phyloP scores from a whole-genome alignment of 805 yeast species.

The Candida ponderosae region DNA sequence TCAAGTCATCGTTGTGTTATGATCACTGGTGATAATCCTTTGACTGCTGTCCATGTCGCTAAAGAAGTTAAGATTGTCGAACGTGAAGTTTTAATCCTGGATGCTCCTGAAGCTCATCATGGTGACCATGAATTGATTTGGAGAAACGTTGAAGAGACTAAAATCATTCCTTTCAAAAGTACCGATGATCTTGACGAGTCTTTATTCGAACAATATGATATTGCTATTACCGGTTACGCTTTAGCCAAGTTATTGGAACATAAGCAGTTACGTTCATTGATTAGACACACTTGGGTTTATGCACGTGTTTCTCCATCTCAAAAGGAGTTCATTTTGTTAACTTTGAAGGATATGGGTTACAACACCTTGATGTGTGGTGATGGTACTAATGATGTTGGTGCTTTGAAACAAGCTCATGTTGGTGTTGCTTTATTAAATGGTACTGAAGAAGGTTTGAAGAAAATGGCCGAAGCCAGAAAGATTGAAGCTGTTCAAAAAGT shows the following conservation, averaged over 20 bases:
- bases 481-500: constrained; percentile 55
- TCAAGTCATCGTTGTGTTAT: constrained; percentile 92
- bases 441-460: constrained; percentile 88
- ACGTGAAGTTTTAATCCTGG: constrained; percentile 78
- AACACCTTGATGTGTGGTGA: constrained; percentile 98
- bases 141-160: constrained; percentile 78
- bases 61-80: constrained; percentile 84
- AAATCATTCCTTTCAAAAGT: constrained; percentile 58
- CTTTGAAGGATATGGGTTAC: constrained; percentile 82
- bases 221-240: constrained; percentile 93
- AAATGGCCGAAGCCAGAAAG: constrained; percentile 74
- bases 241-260: constrained; percentile 59
- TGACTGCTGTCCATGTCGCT: constrained; percentile 97
- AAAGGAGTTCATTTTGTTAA: constrained; percentile 82
- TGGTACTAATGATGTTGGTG: constrained; percentile 99
- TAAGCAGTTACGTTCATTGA: constrained; percentile 59
- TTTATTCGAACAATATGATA: constrained; percentile 62
- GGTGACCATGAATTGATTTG: constrained; percentile 59
- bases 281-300: constrained; percentile 91
- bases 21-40: constrained; percentile 99
- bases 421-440: constrained; percentile 98
- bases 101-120: constrained; percentile 69
- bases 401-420: constrained; percentile 95
- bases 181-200: constrained; percentile 44
- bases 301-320: constrained; percentile 97